Evolutionary conservation across 495 filamentous ascomycete genomes (phyloP).

Genomic region (Hyaloscypha bicolor): DNA sequence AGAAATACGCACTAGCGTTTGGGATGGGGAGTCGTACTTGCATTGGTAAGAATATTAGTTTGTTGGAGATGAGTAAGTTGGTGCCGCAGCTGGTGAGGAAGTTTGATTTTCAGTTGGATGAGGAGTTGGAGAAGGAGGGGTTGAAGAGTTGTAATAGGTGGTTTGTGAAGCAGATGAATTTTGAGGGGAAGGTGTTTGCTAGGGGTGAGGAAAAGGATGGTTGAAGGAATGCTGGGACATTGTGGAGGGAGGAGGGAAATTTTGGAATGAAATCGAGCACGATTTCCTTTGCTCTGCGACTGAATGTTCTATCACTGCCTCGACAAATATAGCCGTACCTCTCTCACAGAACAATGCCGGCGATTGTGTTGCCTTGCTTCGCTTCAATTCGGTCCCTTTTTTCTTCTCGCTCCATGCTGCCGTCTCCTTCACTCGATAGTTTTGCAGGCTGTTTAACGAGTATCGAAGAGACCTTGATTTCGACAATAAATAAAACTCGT

Average conservation of each 20-base stretch:
- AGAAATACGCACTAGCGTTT: conserved; percentile 48
- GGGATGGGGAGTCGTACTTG: conserved; percentile 64
- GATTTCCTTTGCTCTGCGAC: no score
- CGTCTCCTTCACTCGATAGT: background rate
- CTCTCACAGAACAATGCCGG: background rate
- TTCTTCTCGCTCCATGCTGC: background rate
- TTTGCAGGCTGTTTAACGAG: no score
- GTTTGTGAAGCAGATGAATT: conserved; percentile 31
- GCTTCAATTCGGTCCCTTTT: background rate
- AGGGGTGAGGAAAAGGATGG: background rate
- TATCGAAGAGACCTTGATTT: no score
- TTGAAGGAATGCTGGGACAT: background rate
- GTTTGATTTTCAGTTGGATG: conserved; percentile 48
- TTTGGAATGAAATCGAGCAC: background rate
- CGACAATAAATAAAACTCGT: no score
- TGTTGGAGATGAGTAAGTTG: conserved; percentile 68
- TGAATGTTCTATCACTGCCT: no score
- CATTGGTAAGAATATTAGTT: conserved; percentile 65
- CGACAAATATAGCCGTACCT: background rate
- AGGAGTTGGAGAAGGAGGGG: conserved; percentile 16
- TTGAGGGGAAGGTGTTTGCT: conserved; percentile 20
- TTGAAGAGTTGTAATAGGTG: conserved; percentile 36
- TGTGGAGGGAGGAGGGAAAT: background rate
- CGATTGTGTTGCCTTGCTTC: no score
- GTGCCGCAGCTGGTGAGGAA: conserved; percentile 59